A percentile compares a stretch with the other conserved stretches of the same genome.
Evolutionary conservation across 495 filamentous ascomycete species (phyloP).

Genomic region (Echria macrotheca): DNA sequence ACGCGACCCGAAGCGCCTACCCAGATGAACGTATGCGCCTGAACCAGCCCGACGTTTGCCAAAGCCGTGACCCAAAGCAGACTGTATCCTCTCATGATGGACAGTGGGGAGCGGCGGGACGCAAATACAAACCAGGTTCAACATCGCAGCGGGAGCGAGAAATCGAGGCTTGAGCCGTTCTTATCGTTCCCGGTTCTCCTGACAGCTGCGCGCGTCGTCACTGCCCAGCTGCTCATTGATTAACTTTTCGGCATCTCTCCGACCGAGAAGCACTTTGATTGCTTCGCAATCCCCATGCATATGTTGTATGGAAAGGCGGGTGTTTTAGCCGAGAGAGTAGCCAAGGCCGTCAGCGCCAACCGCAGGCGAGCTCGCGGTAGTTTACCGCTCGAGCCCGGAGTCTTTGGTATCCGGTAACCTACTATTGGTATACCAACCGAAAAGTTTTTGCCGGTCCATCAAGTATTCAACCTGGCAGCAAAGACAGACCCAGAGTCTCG

Average conservation of each 20-base stretch:
- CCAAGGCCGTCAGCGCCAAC: too few species aligned
- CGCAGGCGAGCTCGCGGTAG: too few species aligned
- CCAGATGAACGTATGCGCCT: slow-evolving; percentile 25
- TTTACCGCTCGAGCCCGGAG: too few species aligned
- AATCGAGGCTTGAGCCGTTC: too few species aligned
- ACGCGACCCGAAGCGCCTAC: slow-evolving; percentile 9
- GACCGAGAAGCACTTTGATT: slow-evolving; percentile 1
- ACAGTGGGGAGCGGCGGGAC: too few species aligned
- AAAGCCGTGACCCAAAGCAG: slow-evolving; percentile 7
- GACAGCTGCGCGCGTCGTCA: background rate
- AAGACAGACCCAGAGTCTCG: too few species aligned
- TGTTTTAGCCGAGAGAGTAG: slow-evolving; percentile 10
- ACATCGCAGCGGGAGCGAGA: too few species aligned
- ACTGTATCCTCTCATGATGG: slow-evolving; percentile 9
- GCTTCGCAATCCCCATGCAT: background rate
- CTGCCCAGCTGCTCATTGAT: slow-evolving; percentile 1
- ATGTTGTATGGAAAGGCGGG: slow-evolving; percentile 8
- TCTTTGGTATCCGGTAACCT: too few species aligned
- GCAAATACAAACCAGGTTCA: slow-evolving; percentile 4
- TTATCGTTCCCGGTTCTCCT: background rate
- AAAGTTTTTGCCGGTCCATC: too few species aligned
- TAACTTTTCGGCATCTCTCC: background rate
- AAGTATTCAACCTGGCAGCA: too few species aligned
- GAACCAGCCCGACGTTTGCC: slow-evolving; percentile 6
- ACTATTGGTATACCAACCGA: too few species aligned